Conservation (phyloP, 2,329 filamentous ascomycete species). For the Alternaria postmessia region DNA sequence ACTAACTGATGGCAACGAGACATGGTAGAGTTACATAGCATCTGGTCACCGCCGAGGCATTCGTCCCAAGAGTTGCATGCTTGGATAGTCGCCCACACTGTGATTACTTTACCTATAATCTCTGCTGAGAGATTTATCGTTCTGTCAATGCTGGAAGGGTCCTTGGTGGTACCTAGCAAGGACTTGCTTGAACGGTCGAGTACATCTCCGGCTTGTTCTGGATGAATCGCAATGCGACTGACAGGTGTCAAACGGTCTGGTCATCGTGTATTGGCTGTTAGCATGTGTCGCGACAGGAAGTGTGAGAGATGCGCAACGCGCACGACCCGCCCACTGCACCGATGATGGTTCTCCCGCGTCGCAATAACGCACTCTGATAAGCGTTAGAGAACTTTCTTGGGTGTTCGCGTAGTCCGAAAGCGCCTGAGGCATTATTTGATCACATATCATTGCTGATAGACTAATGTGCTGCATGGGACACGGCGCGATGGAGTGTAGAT, state of each 20-base stretch:
- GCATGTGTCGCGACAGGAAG: slow-evolving; percentile 33
- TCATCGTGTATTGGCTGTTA: slow-evolving; percentile 30
- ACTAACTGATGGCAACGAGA: slow-evolving; percentile 7
- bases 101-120: slow-evolving; percentile 30
- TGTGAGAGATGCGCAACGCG: slow-evolving; percentile 44
- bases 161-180: slow-evolving; percentile 21
- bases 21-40: slow-evolving; percentile 32
- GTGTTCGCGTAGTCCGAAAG: neutral
- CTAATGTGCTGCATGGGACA: neutral
- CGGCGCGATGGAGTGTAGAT: neutral
- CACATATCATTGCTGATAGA: neutral
- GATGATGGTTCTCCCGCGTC: slow-evolving; percentile 18
- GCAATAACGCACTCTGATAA: slow-evolving; percentile 24
- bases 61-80: slow-evolving; percentile 16
- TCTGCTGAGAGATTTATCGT: slow-evolving; percentile 10
- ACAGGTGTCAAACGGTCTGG: slow-evolving; percentile 22
- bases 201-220: slow-evolving; percentile 26
- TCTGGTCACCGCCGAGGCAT: slow-evolving; percentile 3
- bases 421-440: neutral
- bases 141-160: slow-evolving; percentile 43
- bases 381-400: neutral
- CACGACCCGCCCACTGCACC: slow-evolving; percentile 33
- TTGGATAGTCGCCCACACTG: slow-evolving; percentile 32
- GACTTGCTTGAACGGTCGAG: slow-evolving; percentile 32
- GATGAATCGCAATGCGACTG: slow-evolving; percentile 28